Evolutionary conservation across 139 green algal genomes (phyloP), one percentile per base, ranked within the genome.

Genomic region (Coccomyxa sp.): DNA sequence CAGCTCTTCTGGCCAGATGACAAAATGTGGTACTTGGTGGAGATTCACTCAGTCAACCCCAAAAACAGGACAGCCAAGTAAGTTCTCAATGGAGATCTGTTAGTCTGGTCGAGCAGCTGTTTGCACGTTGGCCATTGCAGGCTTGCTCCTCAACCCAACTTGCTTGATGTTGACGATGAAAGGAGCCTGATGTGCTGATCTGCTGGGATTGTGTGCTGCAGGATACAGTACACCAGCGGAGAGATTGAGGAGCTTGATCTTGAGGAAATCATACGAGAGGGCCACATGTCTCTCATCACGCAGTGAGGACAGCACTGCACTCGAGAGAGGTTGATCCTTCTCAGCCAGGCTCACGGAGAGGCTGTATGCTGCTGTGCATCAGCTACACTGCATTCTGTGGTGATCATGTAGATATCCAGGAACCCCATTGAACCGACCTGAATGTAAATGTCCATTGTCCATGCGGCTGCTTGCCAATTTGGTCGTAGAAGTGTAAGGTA

Each of bases 1-100:
- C 86, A 96, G 93, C 87, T 98, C 31, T 97, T 94, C 83, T 98
- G 95, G 95, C 95, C 95, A 1, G 95, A 98, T 82, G 94, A 98
- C 88, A 86, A 86, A 16, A 88, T 94, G 81, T 97, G 95, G 94
- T 97, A 98, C 84, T 85, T 95, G 0, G 92, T 97, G 15, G 84
- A 94, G 66, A 95, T 98, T 21, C 90, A 94, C 79, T 87, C 74
- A 13, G 63, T 96, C 45, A 92, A 96, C 82, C 79, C 88, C 11
- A 89, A 88, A 80, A 91, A 80, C 21, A 89, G 88, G 30, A 89
- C 91, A 51, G 94, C 94, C 68, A 95, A 92, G 94, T 96, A 82
- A 90, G 91, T 84, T 18, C 32, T 58, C n/a, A 27, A 71, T n/a
- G 30, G 51, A 32, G 21, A 59, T 66, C 0, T 10, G 51, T 38